Evolutionary conservation across 2,329 filamentous ascomycete genomes (phyloP).

Genomic region (Colletotrichum cereale): DNA sequence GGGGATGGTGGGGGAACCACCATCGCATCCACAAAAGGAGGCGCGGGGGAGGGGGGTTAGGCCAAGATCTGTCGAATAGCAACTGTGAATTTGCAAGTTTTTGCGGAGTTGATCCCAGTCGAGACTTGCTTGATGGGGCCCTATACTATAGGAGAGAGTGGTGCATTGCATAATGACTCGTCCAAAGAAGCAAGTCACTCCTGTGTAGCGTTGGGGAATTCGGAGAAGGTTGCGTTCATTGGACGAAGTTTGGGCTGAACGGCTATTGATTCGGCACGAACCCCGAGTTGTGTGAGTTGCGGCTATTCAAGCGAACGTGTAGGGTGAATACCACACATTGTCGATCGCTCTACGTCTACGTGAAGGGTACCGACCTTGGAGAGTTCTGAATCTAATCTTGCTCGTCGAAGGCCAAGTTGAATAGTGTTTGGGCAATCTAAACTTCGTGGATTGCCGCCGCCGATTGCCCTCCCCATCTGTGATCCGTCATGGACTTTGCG

Average conservation of each 20-base stretch:
- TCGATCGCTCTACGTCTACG: background rate
- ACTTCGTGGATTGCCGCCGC: background rate
- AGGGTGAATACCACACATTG: background rate
- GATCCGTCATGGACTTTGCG: background rate
- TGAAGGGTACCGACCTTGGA: background rate
- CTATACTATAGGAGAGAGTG: background rate
- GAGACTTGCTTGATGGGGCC: conserved; percentile 1
- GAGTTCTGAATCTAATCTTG: background rate
- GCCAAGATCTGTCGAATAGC: conserved; percentile 3
- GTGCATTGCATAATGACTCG: conserved; percentile 19
- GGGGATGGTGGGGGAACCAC: conserved; percentile 25
- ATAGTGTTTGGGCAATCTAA: background rate
- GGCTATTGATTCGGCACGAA: conserved; percentile 16
- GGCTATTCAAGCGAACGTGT: background rate
- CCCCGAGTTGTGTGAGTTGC: conserved; percentile 3
- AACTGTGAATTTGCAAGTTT: background rate
- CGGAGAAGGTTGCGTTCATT: conserved; percentile 4
- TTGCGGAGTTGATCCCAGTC: conserved; percentile 2
- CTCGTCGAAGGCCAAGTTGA: background rate
- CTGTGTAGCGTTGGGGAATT: background rate
- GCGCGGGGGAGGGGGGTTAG: conserved; percentile 12
- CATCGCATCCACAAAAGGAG: conserved; percentile 4
- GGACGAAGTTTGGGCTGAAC: conserved; percentile 6
- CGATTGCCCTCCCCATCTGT: background rate
- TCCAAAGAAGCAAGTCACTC: conserved; percentile 14